A percentile compares a stretch with the other conserved stretches of the same genome.
phyloP scores from a whole-genome alignment of 2,329 filamentous ascomycete genomes.

The Arthrobotrys conoides region DNA sequence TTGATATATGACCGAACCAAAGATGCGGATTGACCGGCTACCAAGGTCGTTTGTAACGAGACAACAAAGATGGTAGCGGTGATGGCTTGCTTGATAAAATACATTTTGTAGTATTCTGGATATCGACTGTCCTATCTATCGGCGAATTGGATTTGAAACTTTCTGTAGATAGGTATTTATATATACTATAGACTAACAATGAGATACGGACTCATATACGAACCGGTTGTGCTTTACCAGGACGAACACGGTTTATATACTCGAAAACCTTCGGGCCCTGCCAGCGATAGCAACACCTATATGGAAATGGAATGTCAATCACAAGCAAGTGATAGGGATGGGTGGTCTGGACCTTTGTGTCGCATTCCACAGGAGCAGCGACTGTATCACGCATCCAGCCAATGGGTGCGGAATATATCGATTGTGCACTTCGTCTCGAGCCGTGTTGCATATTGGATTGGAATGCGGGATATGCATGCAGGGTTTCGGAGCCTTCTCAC shows the following conservation, averaged over 20 bases:
- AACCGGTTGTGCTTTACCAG: too few relatives aligned
- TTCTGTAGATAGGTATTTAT: too few relatives aligned
- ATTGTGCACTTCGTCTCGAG: too few relatives aligned
- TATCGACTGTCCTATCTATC: background rate
- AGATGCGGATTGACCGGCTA: conserved; percentile 10
- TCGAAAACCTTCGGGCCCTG: background rate
- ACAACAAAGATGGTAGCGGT: background rate
- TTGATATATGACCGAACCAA: background rate
- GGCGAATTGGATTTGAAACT: background rate
- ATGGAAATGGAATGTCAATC: background rate
- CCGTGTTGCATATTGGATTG: too few relatives aligned
- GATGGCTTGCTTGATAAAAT: conserved; percentile 5
- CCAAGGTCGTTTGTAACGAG: background rate
- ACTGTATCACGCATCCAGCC: too few relatives aligned
- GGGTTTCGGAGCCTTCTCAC: too few relatives aligned
- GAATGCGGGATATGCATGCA: too few relatives aligned
- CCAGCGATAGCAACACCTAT: background rate
- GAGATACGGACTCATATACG: too few relatives aligned
- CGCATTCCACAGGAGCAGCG: too few relatives aligned
- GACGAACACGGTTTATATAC: background rate
- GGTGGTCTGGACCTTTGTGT: background rate
- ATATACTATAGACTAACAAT: too few relatives aligned
- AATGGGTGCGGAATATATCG: too few relatives aligned
- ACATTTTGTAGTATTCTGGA: background rate
- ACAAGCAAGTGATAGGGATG: background rate